Conservation (phyloP, 2,329 filamentous ascomycete species). For the Chaetomium sp. region DNA sequence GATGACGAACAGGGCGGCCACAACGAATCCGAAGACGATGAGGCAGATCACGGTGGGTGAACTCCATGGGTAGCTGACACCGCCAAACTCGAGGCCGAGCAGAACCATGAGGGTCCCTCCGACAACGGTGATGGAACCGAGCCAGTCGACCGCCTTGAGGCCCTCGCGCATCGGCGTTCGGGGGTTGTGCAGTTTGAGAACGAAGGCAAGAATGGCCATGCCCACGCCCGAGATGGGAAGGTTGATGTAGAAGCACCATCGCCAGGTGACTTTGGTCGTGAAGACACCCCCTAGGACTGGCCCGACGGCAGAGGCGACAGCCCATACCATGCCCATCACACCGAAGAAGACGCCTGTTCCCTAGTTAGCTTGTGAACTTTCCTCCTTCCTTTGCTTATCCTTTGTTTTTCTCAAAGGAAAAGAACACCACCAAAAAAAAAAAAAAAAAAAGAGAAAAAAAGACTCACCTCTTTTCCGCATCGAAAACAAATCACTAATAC, state of each 20-base stretch:
- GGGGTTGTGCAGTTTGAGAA: slow-evolving; percentile 61
- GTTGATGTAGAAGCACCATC: slow-evolving; percentile 47
- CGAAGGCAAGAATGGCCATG: slow-evolving; percentile 53
- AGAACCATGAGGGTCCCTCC: slow-evolving; percentile 63
- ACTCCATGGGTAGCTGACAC: slow-evolving; percentile 54
- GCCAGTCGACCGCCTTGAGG: slow-evolving; percentile 54
- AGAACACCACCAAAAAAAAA: neutral
- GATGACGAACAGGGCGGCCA: slow-evolving; percentile 47
- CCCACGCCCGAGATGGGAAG: slow-evolving; percentile 48
- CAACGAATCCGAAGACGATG: slow-evolving; percentile 51
- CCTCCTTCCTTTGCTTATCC: neutral
- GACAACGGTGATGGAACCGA: slow-evolving; percentile 56
- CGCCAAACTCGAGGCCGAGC: slow-evolving; percentile 63
- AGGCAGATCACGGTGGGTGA: slow-evolving; percentile 57
- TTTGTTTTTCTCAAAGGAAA: neutral
- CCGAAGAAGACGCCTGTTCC: slow-evolving; percentile 48
- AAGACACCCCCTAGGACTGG: slow-evolving; percentile 57
- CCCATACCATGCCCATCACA: slow-evolving; percentile 61
- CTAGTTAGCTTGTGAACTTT: neutral
- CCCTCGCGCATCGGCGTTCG: slow-evolving; percentile 56
- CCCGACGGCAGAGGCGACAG: slow-evolving; percentile 57
- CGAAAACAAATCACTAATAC: slow-evolving; percentile 49
- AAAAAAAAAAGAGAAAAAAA: neutral
- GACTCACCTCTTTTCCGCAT: slow-evolving; percentile 31
- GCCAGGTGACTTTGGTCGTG: slow-evolving; percentile 53